A percentile compares a stretch with the other conserved stretches of the same genome.
Conservation (phyloP, 2,329 filamentous ascomycete species). For the Penicillium glabrum region DNA sequence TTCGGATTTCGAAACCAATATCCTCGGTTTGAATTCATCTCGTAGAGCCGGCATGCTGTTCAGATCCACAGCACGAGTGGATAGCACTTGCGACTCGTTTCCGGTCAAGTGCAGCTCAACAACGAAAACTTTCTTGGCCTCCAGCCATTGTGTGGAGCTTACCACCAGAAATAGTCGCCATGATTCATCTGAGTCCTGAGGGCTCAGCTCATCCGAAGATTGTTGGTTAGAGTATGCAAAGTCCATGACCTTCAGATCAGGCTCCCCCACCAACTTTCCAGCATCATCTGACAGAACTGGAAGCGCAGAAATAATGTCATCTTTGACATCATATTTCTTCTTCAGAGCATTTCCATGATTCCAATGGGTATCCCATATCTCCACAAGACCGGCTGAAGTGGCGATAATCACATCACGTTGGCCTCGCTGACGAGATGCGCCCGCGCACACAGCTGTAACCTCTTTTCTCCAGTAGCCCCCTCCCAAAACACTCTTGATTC, state of each 20-base stretch:
- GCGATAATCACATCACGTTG: constrained; percentile 82
- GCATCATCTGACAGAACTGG: constrained; percentile 62
- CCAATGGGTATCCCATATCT: constrained; percentile 86
- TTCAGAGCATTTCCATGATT: constrained; percentile 77
- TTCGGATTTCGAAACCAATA: constrained; percentile 76
- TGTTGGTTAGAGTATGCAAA: constrained; percentile 60
- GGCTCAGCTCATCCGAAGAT: constrained; percentile 42
- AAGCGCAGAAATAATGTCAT: constrained; percentile 63
- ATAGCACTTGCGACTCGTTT: constrained; percentile 57
- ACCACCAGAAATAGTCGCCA: constrained; percentile 61
- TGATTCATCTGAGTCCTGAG: constrained; percentile 48
- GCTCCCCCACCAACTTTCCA: constrained; percentile 52
- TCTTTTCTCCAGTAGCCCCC: constrained; percentile 71
- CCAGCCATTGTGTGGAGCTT: constrained; percentile 52
- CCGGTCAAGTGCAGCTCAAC: constrained; percentile 67
- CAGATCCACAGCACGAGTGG: constrained; percentile 66
- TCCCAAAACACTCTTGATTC: constrained; percentile 73
- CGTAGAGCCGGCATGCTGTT: constrained; percentile 56
- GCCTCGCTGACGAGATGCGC: constrained; percentile 69
- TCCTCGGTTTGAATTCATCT: constrained; percentile 54
- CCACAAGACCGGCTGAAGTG: constrained; percentile 73
- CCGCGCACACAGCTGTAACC: constrained; percentile 76
- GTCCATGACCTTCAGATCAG: constrained; percentile 73
- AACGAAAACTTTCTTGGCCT: constrained; percentile 66
- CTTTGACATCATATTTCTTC: constrained; percentile 68